A percentile compares a stretch with the other conserved stretches of the same genome.
Conservation (phyloP, 345 rosid genomes). For the Euphorbia tirucalli region DNA sequence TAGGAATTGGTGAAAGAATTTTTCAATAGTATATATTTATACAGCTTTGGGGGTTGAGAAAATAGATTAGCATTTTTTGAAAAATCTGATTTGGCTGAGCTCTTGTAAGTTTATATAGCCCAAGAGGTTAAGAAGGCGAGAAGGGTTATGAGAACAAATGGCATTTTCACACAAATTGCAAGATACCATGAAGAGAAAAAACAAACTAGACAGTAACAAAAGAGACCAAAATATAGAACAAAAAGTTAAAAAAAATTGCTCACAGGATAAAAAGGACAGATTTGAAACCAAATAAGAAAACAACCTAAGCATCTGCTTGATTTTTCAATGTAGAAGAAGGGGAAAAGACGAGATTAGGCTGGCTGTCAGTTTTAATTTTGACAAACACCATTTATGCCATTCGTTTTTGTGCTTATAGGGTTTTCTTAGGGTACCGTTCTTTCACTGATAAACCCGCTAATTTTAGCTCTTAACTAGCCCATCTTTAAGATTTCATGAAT, state of each 20-base stretch:
- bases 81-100: too few relatives aligned
- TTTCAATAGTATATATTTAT: too few relatives aligned
- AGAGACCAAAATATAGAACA: not conserved
- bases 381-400: not conserved
- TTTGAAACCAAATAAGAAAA: not conserved
- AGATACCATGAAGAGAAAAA: not conserved
- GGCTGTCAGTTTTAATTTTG: not conserved
- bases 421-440: not conserved
- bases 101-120: too few relatives aligned
- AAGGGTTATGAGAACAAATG: not conserved
- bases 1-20: too few relatives aligned
- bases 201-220: too few relatives aligned
- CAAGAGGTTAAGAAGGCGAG: too few relatives aligned
- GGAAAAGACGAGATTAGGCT: not conserved
- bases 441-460: not conserved
- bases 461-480: not conserved
- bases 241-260: not conserved
- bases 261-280: not conserved
- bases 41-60: too few relatives aligned
- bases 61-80: too few relatives aligned
- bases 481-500: not conserved
- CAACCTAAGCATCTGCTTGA: not conserved
- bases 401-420: not conserved
- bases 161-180: not conserved
- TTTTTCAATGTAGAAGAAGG: not conserved